Evolutionary conservation across 148 eudicot species (phyloP).

Genomic region (Amaranthus palmeri): DNA sequence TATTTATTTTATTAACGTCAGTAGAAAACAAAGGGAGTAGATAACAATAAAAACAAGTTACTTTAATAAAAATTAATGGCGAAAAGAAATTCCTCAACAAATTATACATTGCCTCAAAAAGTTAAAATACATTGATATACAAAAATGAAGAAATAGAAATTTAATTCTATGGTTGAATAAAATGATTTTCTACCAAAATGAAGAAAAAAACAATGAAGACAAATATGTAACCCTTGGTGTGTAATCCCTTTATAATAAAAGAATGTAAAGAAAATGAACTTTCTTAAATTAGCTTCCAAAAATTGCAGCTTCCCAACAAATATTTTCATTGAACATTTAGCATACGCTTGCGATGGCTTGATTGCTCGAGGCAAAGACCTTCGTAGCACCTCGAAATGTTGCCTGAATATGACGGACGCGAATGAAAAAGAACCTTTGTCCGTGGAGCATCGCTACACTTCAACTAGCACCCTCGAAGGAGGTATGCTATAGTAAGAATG

Average conservation of each 20-base stretch:
- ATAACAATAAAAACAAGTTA: no score
- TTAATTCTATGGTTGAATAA: slow-evolving; percentile 11
- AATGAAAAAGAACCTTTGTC: background rate
- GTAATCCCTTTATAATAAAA: slow-evolving; percentile 3
- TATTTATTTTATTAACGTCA: no score
- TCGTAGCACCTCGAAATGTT: slow-evolving; percentile 1
- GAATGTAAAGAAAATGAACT: slow-evolving; percentile 1
- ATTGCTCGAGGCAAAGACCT: background rate
- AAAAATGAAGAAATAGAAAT: slow-evolving; percentile 2
- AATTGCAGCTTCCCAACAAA: slow-evolving; percentile 13
- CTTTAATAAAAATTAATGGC: no score
- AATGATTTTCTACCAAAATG: slow-evolving; percentile 16
- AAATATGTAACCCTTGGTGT: slow-evolving; percentile 5
- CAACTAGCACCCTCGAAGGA: slow-evolving; percentile 8
- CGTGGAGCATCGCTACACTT: slow-evolving; percentile 1
- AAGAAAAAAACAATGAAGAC: background rate
- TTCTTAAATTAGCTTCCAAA: slow-evolving; percentile 15
- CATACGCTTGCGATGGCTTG: background rate
- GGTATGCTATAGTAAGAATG: background rate
- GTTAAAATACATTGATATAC: slow-evolving; percentile 18
- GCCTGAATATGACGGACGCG: slow-evolving; percentile 4
- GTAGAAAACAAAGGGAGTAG: no score
- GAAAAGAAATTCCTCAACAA: slow-evolving; percentile 2
- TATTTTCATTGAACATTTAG: background rate
- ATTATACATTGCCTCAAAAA: slow-evolving; percentile 12